These are phyloP conservation scores for Prunus armeniaca DNA, from an alignment of 306 rosid species.

Conservation along the genomic window DNA sequence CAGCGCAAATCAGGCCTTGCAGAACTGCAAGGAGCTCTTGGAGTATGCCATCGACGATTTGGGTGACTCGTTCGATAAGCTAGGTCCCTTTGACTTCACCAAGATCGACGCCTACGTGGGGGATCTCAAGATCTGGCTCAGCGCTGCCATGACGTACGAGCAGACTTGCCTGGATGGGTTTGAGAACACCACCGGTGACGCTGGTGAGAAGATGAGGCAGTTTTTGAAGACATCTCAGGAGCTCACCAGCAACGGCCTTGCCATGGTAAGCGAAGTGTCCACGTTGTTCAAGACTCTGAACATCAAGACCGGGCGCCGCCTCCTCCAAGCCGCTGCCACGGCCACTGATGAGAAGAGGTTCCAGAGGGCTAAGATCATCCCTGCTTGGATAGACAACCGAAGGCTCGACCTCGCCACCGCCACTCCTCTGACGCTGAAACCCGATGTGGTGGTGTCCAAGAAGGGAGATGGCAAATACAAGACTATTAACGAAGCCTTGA, in stretches of 20 bases:
- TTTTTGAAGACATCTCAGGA: constrained; percentile 38
- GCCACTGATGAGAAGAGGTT: background rate
- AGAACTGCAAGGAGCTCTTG: constrained; percentile 56
- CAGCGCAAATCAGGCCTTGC: constrained; percentile 45
- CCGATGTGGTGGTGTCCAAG: constrained; percentile 59
- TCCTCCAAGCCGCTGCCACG: background rate
- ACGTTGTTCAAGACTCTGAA: background rate
- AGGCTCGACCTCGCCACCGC: constrained; percentile 27
- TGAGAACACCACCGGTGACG: constrained; percentile 38
- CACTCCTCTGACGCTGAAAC: constrained; percentile 1
- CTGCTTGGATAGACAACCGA: constrained; percentile 40
- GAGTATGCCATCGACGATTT: constrained; percentile 53
- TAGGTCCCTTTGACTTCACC: constrained; percentile 37
- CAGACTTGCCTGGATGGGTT: constrained; percentile 69
- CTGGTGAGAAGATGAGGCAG: constrained; percentile 43
- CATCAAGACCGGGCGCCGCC: constrained; percentile 7
- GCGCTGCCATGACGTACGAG: constrained; percentile 53
- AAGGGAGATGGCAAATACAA: constrained; percentile 63
- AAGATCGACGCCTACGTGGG: constrained; percentile 34
- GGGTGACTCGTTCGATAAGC: constrained; percentile 15
- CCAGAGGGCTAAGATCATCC: constrained; percentile 10
- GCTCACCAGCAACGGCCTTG: constrained; percentile 63
- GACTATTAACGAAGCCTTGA: constrained; percentile 54
- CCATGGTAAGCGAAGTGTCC: constrained; percentile 39
- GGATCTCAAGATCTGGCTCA: constrained; percentile 67